Evolutionary conservation across 2,329 filamentous ascomycete species (phyloP).

Genomic region (Microdochium paspali): DNA sequence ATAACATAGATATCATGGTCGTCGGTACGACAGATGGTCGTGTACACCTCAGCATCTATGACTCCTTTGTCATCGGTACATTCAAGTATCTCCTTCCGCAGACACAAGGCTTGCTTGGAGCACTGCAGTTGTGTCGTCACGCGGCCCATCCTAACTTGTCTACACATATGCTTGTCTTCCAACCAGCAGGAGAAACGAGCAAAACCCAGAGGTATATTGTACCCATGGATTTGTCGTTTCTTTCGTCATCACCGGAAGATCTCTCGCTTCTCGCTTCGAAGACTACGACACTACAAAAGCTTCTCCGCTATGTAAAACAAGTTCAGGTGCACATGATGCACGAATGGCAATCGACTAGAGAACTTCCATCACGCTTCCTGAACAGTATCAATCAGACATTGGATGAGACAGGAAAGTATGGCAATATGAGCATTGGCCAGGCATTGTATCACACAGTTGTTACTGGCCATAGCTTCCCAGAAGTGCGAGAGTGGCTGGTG

Average conservation of each 20-base stretch:
- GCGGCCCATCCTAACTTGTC: slow-evolving; percentile 64
- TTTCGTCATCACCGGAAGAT: slow-evolving; percentile 69
- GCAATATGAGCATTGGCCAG: slow-evolving; percentile 54
- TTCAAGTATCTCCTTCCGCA: slow-evolving; percentile 40
- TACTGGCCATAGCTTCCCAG: slow-evolving; percentile 69
- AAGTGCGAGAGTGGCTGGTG: slow-evolving; percentile 78
- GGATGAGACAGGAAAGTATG: slow-evolving; percentile 48
- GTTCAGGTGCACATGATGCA: slow-evolving; percentile 68
- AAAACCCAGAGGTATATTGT: slow-evolving; percentile 47
- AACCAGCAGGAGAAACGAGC: slow-evolving; percentile 27
- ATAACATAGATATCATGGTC: slow-evolving; percentile 71
- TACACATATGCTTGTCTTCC: slow-evolving; percentile 65
- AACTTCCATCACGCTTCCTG: slow-evolving; percentile 71
- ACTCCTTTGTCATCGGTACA: slow-evolving; percentile 70
- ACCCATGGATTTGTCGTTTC: slow-evolving; percentile 75
- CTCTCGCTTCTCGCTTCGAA: slow-evolving; percentile 79
- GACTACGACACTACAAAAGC: slow-evolving; percentile 76
- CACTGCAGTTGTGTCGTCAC: slow-evolving; percentile 43
- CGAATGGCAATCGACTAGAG: slow-evolving; percentile 76
- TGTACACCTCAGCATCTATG: slow-evolving; percentile 73
- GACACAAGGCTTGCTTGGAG: slow-evolving; percentile 11
- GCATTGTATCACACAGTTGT: slow-evolving; percentile 77
- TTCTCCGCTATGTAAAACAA: slow-evolving; percentile 77
- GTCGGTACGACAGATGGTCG: slow-evolving; percentile 62
- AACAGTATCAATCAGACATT: slow-evolving; percentile 69